Evolutionary conservation across 2,329 filamentous ascomycete genomes (phyloP).

Genomic region (Nothophoma quercina): DNA sequence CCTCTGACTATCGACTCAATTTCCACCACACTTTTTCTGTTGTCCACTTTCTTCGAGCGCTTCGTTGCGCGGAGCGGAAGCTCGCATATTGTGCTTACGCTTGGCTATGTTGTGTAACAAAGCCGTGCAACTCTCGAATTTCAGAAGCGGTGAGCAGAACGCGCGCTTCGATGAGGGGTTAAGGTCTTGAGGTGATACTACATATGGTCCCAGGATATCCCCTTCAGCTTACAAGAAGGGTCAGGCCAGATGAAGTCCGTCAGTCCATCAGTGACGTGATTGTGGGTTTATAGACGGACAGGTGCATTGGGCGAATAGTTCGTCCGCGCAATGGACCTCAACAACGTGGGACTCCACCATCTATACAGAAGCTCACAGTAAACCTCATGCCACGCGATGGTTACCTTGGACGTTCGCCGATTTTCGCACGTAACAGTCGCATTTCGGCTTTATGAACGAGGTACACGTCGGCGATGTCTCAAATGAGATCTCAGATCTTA

Average conservation of each 20-base stretch:
- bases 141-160: constrained; percentile 16
- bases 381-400: not conserved
- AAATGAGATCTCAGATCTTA: not conserved
- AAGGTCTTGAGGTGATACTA: constrained; percentile 11
- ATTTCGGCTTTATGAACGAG: not conserved
- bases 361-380: not conserved
- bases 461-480: constrained; percentile 14
- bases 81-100: constrained; percentile 3
- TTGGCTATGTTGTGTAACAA: constrained; percentile 11
- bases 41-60: not conserved
- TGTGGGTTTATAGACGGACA: not conserved
- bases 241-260: not conserved
- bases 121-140: not conserved
- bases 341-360: not conserved
- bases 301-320: constrained; percentile 15
- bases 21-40: constrained; percentile 6
- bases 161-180: constrained; percentile 10
- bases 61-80: not conserved
- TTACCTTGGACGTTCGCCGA: not conserved
- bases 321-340: constrained; percentile 7
- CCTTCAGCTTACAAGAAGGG: constrained; percentile 1
- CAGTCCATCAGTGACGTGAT: not conserved
- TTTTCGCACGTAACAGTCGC: not conserved
- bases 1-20: not conserved
- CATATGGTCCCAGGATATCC: constrained; percentile 3